Conservation (phyloP, 257 asterid genomes). For the Solanum rostratum region DNA sequence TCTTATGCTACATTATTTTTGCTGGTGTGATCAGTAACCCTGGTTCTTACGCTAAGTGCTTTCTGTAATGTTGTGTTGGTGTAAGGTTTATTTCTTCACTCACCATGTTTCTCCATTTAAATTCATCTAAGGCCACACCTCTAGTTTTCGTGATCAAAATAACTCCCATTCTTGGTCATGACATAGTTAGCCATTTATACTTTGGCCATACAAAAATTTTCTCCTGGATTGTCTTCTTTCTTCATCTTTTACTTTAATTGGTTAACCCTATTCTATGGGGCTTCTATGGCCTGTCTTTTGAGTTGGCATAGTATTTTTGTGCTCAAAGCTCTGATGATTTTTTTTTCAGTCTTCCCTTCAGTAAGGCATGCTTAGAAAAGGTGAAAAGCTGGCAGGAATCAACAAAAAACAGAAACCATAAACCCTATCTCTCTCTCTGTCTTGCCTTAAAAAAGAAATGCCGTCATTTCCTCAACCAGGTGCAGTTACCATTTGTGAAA, state of each 20-base stretch:
- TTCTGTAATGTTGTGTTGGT: conserved; percentile 1
- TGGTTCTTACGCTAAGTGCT: not conserved
- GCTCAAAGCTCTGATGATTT: conserved; percentile 19
- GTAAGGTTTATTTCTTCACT: not conserved
- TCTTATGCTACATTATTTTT: not conserved
- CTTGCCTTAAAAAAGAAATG: conserved; percentile 21
- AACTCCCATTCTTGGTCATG: not conserved
- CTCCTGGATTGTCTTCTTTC: not conserved
- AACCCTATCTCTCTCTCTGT: conserved; percentile 18
- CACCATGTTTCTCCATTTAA: not conserved
- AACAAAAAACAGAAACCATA: conserved; percentile 1
- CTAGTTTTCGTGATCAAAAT: not conserved
- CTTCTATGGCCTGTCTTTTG: not conserved
- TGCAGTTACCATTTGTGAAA: conserved; percentile 76
- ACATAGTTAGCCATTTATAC: not conserved
- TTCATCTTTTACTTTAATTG: not conserved
- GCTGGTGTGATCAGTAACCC: not conserved
- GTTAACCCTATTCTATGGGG: not conserved
- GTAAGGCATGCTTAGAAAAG: not conserved
- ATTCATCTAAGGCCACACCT: not conserved
- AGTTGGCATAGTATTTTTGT: not conserved
- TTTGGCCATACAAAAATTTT: not conserved
- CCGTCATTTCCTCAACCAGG: conserved; percentile 84
- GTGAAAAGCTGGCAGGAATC: conserved; percentile 20
- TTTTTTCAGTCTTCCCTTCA: not conserved